Evolutionary conservation across 2,329 filamentous ascomycete species (phyloP).

Genomic region (Tolypocladium endophyticum): DNA sequence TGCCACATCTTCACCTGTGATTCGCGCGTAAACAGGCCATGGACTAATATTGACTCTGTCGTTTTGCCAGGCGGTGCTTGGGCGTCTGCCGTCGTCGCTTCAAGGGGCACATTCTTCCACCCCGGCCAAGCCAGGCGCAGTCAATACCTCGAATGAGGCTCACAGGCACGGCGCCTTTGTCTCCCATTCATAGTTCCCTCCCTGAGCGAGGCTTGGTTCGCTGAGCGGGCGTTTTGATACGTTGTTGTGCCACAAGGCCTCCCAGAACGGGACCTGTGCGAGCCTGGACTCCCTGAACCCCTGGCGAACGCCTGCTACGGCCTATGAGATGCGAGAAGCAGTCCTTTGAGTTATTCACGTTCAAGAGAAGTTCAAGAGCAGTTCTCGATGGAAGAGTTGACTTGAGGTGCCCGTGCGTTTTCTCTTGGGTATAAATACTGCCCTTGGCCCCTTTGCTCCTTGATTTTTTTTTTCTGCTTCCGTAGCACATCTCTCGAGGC

Average conservation of each 20-base stretch:
- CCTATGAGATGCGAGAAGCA: neutral
- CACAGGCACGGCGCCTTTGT: neutral
- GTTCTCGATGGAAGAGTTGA: neutral
- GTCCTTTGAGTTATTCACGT: neutral
- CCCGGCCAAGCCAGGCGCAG: neutral
- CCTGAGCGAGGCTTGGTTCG: neutral
- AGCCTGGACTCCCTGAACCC: neutral
- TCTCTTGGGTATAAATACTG: neutral
- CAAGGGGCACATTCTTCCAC: neutral
- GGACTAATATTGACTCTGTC: too few relatives aligned
- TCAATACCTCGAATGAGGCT: neutral
- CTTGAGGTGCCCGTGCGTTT: neutral
- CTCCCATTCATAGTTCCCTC: neutral
- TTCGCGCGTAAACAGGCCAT: neutral
- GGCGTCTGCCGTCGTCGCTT: neutral
- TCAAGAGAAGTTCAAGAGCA: neutral
- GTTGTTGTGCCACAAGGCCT: neutral
- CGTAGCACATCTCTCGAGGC: neutral
- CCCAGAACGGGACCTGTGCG: neutral
- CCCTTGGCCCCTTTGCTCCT: neutral
- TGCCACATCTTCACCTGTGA: neutral
- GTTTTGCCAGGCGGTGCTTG: neutral
- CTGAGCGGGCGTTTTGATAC: neutral
- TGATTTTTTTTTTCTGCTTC: neutral
- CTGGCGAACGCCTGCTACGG: neutral